A percentile compares a stretch with the other conserved stretches of the same genome.
Conservation (phyloP, 805 yeast species). For the Monosporozyma unispora region DNA sequence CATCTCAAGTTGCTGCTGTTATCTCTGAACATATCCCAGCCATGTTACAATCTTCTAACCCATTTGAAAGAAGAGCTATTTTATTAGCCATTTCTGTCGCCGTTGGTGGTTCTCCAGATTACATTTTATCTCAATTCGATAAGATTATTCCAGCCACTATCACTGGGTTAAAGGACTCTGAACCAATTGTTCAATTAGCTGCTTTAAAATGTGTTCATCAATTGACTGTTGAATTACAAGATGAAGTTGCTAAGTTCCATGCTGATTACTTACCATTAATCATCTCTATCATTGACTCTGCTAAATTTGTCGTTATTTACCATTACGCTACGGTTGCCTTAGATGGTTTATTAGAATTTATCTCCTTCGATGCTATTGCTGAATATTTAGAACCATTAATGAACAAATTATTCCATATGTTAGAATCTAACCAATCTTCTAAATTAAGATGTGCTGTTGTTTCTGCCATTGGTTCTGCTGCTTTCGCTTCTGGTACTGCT, state of each 20-base stretch:
- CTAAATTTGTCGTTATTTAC: slow-evolving; percentile 74
- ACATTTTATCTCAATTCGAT: slow-evolving; percentile 62
- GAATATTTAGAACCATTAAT: slow-evolving; percentile 80
- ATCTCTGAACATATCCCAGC: slow-evolving; percentile 55
- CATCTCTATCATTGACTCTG: slow-evolving; percentile 77
- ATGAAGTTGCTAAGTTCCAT: slow-evolving; percentile 75
- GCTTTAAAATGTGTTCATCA: slow-evolving; percentile 75
- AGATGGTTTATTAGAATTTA: slow-evolving; percentile 86
- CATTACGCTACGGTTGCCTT: slow-evolving; percentile 85
- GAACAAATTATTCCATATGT: slow-evolving; percentile 79
- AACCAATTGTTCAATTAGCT: slow-evolving; percentile 70
- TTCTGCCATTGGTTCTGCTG: slow-evolving; percentile 94
- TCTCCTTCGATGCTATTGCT: slow-evolving; percentile 77
- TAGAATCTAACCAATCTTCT: slow-evolving; percentile 67
- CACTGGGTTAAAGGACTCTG: slow-evolving; percentile 67
- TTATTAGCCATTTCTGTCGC: slow-evolving; percentile 73
- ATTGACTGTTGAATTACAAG: slow-evolving; percentile 78
- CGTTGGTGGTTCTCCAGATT: slow-evolving; percentile 92
- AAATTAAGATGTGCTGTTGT: slow-evolving; percentile 69
- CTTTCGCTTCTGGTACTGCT: slow-evolving; percentile 85
- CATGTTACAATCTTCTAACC: slow-evolving; percentile 52
- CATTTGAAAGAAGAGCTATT: slow-evolving; percentile 80
- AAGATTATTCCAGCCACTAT: slow-evolving; percentile 65
- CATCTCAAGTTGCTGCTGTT: slow-evolving; percentile 81
- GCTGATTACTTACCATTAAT: slow-evolving; percentile 76